A percentile compares a stretch with the other conserved stretches of the same genome.
Evolutionary conservation across 176 grass and related monocot genomes (phyloP).

Genomic region (Oryza glumipatula): DNA sequence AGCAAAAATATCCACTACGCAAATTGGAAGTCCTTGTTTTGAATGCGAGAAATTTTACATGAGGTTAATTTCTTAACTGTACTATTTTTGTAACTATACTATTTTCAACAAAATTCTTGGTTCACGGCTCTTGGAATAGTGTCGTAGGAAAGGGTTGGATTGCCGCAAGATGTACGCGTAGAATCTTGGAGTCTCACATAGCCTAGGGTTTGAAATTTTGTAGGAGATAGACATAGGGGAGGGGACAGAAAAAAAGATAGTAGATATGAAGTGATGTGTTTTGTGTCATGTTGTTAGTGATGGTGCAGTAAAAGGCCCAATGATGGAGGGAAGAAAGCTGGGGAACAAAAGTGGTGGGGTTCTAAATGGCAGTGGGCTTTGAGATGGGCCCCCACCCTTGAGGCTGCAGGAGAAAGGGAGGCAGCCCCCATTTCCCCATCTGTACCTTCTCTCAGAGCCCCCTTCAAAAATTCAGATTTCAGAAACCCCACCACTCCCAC

Average conservation of each 20-base stretch:
- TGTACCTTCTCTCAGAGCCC: not conserved
- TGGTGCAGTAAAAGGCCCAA: not conserved
- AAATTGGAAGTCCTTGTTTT: not conserved
- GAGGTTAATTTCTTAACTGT: too few species aligned
- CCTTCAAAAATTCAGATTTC: constrained; percentile 31
- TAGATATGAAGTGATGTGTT: not conserved
- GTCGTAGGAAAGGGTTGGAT: too few species aligned
- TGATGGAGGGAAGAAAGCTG: not conserved
- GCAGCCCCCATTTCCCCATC: constrained; percentile 48
- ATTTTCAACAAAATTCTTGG: not conserved
- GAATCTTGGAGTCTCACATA: not conserved
- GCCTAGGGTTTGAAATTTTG: too few species aligned
- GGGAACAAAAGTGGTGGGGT: not conserved
- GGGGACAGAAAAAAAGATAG: not conserved
- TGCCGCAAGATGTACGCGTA: not conserved
- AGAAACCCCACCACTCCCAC: constrained; percentile 27
- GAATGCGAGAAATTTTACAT: not conserved
- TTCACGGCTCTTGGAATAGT: not conserved
- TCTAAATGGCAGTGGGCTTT: constrained; percentile 4
- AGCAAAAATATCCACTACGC: not conserved
- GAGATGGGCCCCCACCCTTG: not conserved
- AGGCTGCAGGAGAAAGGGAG: constrained; percentile 77
- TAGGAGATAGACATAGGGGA: too few species aligned
- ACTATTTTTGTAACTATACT: not conserved
- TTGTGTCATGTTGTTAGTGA: not conserved